These are phyloP conservation scores for Cercospora sesami DNA, from an alignment of 2,329 filamentous ascomycete genomes.

Conservation along the genomic window DNA sequence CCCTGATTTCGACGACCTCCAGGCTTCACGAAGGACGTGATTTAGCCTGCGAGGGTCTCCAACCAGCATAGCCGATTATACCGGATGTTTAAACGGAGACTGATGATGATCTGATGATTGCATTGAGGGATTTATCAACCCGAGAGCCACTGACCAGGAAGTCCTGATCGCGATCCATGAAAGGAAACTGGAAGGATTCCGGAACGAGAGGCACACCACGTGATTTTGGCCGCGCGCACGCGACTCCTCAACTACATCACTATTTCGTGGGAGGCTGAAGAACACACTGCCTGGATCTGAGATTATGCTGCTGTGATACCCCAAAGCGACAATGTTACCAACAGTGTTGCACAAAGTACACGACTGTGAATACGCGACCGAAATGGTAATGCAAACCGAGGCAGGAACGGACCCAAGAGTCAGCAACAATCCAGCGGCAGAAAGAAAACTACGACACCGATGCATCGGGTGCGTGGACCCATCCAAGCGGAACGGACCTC, in stretches of 20 bases:
- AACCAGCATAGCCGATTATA: not conserved
- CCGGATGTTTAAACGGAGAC: not conserved
- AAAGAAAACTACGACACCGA: not conserved
- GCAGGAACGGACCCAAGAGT: not conserved
- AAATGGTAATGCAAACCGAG: not conserved
- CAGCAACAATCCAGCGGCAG: not conserved
- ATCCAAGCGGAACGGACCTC: not conserved
- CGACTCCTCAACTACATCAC: not conserved
- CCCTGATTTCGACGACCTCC: slow-evolving; percentile 36
- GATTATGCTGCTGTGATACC: not conserved
- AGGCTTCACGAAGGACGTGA: slow-evolving; percentile 10
- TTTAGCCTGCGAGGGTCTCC: not conserved
- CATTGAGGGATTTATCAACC: slow-evolving; percentile 1
- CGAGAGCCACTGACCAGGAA: not conserved
- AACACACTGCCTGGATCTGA: not conserved
- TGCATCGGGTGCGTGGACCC: slow-evolving; percentile 2
- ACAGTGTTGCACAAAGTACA: not conserved
- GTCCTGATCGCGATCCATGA: not conserved
- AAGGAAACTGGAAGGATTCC: slow-evolving; percentile 7
- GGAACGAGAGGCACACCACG: not conserved
- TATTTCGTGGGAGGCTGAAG: not conserved
- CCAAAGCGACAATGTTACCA: not conserved
- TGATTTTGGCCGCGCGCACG: not conserved
- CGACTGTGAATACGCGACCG: not conserved
- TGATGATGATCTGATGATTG: slow-evolving; percentile 1